A percentile compares a stretch with the other conserved stretches of the same genome.
Evolutionary conservation across 352 stramenopile species (phyloP).

Genomic region (Pythium grandisporangium): DNA sequence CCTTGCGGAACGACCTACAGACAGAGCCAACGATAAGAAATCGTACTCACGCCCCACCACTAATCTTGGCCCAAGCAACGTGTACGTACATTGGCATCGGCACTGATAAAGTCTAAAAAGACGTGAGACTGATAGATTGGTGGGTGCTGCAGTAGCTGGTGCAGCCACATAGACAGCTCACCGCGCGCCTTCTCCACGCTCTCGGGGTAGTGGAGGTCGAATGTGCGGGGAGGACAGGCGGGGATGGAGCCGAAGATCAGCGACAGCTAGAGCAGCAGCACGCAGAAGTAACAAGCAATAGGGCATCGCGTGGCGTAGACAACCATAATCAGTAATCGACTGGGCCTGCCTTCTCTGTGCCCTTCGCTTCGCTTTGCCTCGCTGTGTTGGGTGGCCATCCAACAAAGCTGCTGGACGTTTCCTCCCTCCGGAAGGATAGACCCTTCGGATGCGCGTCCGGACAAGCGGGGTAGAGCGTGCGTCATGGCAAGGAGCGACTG

Average conservation of each 20-base stretch:
- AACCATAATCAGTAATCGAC: too few species aligned
- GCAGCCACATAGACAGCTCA: conserved; percentile 74
- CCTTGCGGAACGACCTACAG: conserved; percentile 29
- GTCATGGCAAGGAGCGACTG: not conserved
- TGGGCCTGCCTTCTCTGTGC: too few species aligned
- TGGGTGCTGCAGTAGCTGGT: conserved; percentile 69
- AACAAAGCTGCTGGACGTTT: too few species aligned
- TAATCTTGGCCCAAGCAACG: not conserved
- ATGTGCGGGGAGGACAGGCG: conserved; percentile 36
- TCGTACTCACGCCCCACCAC: not conserved
- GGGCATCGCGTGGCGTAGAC: not conserved
- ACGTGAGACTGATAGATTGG: conserved; percentile 78
- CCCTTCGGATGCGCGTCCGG: too few species aligned
- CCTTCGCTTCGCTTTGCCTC: too few species aligned
- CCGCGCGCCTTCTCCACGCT: conserved; percentile 63
- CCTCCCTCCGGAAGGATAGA: too few species aligned
- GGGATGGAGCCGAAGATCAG: conserved; percentile 66
- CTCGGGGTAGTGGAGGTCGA: conserved; percentile 55
- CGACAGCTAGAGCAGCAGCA: conserved; percentile 17
- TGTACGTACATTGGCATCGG: conserved; percentile 56
- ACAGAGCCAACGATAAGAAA: not conserved
- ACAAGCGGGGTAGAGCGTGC: too few species aligned
- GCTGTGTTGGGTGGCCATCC: too few species aligned
- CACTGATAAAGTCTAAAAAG: conserved; percentile 75
- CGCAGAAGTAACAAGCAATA: not conserved